Evolutionary conservation across 352 stramenopile genomes (phyloP), one percentile per base, ranked within the genome.

Genomic region (Phytopythium helicoides): DNA sequence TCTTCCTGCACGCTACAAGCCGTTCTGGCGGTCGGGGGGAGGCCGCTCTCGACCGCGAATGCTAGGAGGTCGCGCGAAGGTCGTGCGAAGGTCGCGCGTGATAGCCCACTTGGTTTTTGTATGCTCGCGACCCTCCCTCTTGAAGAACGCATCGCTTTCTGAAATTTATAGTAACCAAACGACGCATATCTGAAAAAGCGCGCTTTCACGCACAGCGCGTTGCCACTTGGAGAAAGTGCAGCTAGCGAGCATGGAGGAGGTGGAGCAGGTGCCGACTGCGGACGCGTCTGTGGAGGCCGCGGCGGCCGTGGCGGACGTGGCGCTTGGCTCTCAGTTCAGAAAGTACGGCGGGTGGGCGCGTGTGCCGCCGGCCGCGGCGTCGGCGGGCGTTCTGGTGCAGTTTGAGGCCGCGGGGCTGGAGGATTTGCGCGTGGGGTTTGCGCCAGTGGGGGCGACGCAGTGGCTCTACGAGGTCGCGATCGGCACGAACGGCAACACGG

Each of bases 401-500:
- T 92, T 92, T 33, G 81, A 92, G 54, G 81, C 78, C 22, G 71
- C 54, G 7, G 64, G 73, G 16, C 79, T 68, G 18, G 81, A 89
- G 48, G 81, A 92, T 53, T 53, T 92, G 12, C 81, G 81, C 34
- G 67, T 92, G 3, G 81, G 78, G 1, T 87, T 89, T 31, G 81
- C 81, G 35, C 25, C 58, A 48, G 21, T 52, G 46, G 40, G 58
- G 15, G 36, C 28, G 37, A 62, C 48, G 3, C 58, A 87, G 26
- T 89, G 78, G 78, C 54, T 53, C 26, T 89, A 86, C 57, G 81
- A 92, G 54, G 66, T 88, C 26, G 74, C 73, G 4, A 44, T 89
- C 35, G 81, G 81, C 37, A 80, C 66, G 26, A 92, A 68, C 47
- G 81, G 81, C 58, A 92, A 92, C 37, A 92, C 81, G 9, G 81